These are phyloP conservation scores for Rossbeevera mucosa DNA, from an alignment of 768 basidiomycete species.

Conservation along the genomic window DNA sequence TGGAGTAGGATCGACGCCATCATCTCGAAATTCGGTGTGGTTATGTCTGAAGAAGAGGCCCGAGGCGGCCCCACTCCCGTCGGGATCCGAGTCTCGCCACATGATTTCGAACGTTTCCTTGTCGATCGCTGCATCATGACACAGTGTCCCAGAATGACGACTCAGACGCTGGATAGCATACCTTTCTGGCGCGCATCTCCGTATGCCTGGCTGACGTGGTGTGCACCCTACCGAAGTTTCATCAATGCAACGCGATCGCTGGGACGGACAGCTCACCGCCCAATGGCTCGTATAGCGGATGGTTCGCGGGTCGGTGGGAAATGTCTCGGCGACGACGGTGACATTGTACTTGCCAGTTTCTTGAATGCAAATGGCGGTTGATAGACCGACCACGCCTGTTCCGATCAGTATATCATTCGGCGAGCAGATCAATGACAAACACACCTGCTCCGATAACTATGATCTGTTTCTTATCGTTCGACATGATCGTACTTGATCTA, in stretches of 20 bases:
- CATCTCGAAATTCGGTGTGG: conserved; percentile 58
- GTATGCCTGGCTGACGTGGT: conserved; percentile 61
- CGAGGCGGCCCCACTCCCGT: conserved; percentile 41
- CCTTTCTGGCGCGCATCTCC: conserved; percentile 53
- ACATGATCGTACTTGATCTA: conserved; percentile 9
- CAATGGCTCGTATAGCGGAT: conserved; percentile 76
- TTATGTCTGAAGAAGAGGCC: conserved; percentile 59
- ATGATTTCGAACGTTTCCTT: conserved; percentile 69
- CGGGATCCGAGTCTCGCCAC: conserved; percentile 67
- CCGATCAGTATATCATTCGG: not conserved
- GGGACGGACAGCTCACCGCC: conserved; percentile 50
- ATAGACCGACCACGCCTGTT: conserved; percentile 72
- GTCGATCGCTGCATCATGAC: conserved; percentile 49
- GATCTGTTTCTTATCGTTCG: conserved; percentile 22
- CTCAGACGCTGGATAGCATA: conserved; percentile 26
- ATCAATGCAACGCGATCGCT: not conserved
- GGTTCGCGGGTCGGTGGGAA: conserved; percentile 70
- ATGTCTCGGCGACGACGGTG: conserved; percentile 62
- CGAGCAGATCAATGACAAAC: conserved; percentile 1
- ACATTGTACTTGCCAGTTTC: conserved; percentile 59
- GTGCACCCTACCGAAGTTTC: conserved; percentile 57
- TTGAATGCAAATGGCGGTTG: conserved; percentile 69
- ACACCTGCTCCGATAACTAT: conserved; percentile 41
- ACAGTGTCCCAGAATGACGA: not conserved
- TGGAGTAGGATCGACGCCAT: conserved; percentile 28